Conservation (phyloP, 495 filamentous ascomycete genomes). For the Neurospora sp. region DNA sequence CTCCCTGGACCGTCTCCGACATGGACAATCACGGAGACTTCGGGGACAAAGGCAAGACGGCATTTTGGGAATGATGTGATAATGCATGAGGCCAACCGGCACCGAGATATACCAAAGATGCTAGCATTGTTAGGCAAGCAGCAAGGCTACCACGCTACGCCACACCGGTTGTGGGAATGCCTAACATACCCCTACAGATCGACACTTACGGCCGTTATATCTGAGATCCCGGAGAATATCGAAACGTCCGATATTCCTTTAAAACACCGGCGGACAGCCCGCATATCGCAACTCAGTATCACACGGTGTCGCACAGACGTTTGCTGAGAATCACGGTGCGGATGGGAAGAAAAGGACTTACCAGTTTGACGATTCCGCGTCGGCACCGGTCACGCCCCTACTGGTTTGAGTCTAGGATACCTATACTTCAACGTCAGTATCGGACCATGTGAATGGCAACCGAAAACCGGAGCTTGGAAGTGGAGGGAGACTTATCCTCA, state of each 20-base stretch:
- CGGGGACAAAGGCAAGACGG: neutral
- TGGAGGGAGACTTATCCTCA: slow-evolving; percentile 51
- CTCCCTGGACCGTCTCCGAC: neutral
- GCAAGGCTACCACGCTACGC: neutral
- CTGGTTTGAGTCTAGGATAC: neutral
- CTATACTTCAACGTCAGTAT: neutral
- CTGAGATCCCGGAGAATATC: neutral
- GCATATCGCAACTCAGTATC: neutral
- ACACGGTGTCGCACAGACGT: neutral
- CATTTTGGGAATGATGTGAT: neutral
- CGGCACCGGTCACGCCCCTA: neutral
- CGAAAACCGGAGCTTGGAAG: neutral
- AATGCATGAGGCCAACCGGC: neutral
- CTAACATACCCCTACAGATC: neutral
- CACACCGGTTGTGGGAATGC: neutral
- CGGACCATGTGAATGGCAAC: neutral
- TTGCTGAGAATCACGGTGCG: neutral
- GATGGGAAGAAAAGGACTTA: neutral
- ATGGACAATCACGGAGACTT: neutral
- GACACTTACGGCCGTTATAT: neutral
- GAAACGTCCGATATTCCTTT: neutral
- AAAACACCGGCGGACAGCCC: neutral
- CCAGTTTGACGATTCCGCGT: neutral
- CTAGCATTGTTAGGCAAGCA: neutral
- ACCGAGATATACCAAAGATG: neutral